phyloP scores from a whole-genome alignment of 768 basidiomycete genomes.

The Mycena sanguinolenta region DNA sequence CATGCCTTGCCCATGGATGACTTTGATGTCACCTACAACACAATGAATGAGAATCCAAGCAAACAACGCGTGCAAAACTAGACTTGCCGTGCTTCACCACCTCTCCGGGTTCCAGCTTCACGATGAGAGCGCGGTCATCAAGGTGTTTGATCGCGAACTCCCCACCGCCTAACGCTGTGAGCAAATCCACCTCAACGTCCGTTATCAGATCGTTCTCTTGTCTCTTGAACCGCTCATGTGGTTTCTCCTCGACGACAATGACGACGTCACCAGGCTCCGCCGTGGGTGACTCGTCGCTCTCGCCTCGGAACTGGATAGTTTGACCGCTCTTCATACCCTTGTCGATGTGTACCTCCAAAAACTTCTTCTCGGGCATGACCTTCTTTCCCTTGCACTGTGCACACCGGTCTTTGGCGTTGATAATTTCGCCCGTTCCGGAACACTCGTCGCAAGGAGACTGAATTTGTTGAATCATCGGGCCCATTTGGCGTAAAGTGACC shows the following conservation, averaged over 20 bases:
- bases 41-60: slow-evolving; percentile 24
- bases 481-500: slow-evolving; percentile 95
- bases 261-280: slow-evolving; percentile 94
- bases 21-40: slow-evolving; percentile 83
- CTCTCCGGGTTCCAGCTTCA: slow-evolving; percentile 90
- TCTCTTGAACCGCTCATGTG: slow-evolving; percentile 89
- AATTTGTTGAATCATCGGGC: slow-evolving; percentile 99
- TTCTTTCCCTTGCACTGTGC: slow-evolving; percentile 96
- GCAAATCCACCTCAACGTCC: slow-evolving; percentile 92
- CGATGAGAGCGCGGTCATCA: slow-evolving; percentile 90
- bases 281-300: slow-evolving; percentile 92
- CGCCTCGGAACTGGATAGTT: slow-evolving; percentile 89
- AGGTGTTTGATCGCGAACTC: slow-evolving; percentile 91
- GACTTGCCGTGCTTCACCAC: slow-evolving; percentile 91
- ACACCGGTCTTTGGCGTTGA: slow-evolving; percentile 95
- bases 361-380: slow-evolving; percentile 93
- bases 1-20: slow-evolving; percentile 97
- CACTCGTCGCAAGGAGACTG: slow-evolving; percentile 97
- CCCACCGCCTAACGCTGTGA: slow-evolving; percentile 95
- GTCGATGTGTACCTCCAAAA: slow-evolving; percentile 97
- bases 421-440: slow-evolving; percentile 92
- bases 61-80: not conserved
- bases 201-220: slow-evolving; percentile 89
- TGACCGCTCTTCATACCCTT: slow-evolving; percentile 97
- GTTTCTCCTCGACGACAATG: slow-evolving; percentile 94